Conservation (phyloP, 805 yeast genomes). For the Lipomyces orientalis region DNA sequence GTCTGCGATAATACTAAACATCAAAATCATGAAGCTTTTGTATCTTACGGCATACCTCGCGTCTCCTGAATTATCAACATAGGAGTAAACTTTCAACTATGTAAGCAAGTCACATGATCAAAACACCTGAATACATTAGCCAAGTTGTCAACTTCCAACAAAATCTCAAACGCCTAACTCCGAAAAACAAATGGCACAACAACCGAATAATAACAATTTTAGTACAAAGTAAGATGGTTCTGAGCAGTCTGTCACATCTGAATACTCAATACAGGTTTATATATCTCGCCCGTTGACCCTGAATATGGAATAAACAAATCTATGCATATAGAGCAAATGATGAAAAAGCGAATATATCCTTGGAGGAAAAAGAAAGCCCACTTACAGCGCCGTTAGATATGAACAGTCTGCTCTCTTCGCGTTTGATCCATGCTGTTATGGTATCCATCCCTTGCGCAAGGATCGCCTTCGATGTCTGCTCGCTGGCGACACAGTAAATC, state of each 20-base stretch:
- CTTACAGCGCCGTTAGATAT: conserved; percentile 41
- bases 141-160: neutral
- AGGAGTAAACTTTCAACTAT: neutral
- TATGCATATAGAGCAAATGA: conserved; percentile 28
- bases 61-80: neutral
- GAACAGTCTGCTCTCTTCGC: conserved; percentile 61
- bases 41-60: neutral
- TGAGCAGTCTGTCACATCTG: neutral
- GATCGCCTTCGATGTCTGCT: conserved; percentile 58
- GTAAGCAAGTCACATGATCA: neutral
- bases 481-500: conserved; percentile 65
- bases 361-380: conserved; percentile 30
- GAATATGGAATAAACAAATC: neutral
- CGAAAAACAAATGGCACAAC: neutral
- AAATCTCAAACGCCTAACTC: neutral
- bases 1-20: neutral
- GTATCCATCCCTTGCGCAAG: conserved; percentile 66
- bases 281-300: neutral
- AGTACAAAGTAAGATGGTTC: neutral
- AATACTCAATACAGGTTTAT: neutral
- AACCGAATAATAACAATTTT: neutral
- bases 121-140: conserved; percentile 9
- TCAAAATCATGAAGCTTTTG: neutral
- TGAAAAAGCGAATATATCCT: conserved; percentile 24
- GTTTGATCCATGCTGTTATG: conserved; percentile 77